These are phyloP conservation scores for Sideroxylon spinosum DNA, from an alignment of 179 eudicot species.

Conservation along the genomic window DNA sequence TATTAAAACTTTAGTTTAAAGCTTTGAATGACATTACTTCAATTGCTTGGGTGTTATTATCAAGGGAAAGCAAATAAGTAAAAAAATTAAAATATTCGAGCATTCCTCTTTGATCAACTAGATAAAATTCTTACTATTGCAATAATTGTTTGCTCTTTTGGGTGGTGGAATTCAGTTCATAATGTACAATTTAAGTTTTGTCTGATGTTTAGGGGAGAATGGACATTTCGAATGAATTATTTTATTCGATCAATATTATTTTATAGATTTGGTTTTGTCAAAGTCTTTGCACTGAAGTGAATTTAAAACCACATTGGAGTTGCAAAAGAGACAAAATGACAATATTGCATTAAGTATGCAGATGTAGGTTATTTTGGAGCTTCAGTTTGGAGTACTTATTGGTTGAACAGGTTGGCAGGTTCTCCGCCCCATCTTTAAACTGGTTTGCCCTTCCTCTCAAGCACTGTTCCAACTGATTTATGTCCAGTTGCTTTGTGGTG, in stretches of 20 bases:
- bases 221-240: too few relatives aligned
- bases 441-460: not conserved
- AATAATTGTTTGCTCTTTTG: not conserved
- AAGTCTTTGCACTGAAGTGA: not conserved
- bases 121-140: not conserved
- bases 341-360: not conserved
- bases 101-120: not conserved
- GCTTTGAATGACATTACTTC: not conserved
- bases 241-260: not conserved
- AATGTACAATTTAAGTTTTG: not conserved
- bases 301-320: not conserved
- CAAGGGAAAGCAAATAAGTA: not conserved
- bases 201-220: not conserved
- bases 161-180: not conserved
- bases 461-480: not conserved
- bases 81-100: not conserved
- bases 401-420: not conserved
- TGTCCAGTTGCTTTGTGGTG: not conserved
- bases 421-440: not conserved
- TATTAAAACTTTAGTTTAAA: not conserved
- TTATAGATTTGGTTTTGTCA: not conserved
- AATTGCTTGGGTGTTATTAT: not conserved
- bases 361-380: not conserved
- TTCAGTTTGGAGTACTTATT: not conserved
- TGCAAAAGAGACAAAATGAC: not conserved